Conservation (phyloP, 257 asterid species). For the Eustoma russellianum region DNA sequence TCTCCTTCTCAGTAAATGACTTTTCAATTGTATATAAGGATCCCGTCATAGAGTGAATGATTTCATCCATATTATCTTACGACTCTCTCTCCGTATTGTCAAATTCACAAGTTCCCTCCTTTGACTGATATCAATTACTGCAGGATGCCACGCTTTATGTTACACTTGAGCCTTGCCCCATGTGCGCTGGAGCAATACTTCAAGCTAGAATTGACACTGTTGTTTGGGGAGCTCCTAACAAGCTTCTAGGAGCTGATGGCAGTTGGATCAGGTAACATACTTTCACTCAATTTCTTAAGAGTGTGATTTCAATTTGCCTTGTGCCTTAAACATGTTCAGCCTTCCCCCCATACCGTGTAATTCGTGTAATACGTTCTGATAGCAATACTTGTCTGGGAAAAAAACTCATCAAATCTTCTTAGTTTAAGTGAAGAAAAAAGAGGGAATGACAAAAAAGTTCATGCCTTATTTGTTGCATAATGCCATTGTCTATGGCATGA, state of each 20-base stretch:
- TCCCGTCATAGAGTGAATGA: too few relatives aligned
- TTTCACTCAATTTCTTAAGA: neutral
- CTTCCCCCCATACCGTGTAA: too few relatives aligned
- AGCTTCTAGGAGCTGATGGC: conserved; percentile 99
- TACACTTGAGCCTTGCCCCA: conserved; percentile 97
- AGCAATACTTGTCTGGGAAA: neutral
- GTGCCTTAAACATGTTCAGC: neutral
- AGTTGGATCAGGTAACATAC: conserved; percentile 80
- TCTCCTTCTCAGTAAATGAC: too few relatives aligned
- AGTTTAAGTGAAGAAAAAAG: neutral
- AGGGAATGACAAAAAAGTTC: too few relatives aligned
- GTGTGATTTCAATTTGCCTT: neutral
- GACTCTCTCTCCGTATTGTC: neutral
- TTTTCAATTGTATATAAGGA: too few relatives aligned
- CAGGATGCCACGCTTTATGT: conserved; percentile 82
- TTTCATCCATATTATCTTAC: neutral
- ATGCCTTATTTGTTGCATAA: neutral
- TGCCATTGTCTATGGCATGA: neutral
- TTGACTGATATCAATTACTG: conserved; percentile 5
- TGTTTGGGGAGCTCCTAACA: conserved; percentile 99
- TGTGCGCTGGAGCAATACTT: conserved; percentile 99
- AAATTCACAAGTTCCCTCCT: too few relatives aligned
- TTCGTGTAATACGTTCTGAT: too few relatives aligned
- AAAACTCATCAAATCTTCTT: neutral
- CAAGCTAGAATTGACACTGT: conserved; percentile 89